Conservation (phyloP, 305 asterid genomes). For the Nicotiana rustica region DNA sequence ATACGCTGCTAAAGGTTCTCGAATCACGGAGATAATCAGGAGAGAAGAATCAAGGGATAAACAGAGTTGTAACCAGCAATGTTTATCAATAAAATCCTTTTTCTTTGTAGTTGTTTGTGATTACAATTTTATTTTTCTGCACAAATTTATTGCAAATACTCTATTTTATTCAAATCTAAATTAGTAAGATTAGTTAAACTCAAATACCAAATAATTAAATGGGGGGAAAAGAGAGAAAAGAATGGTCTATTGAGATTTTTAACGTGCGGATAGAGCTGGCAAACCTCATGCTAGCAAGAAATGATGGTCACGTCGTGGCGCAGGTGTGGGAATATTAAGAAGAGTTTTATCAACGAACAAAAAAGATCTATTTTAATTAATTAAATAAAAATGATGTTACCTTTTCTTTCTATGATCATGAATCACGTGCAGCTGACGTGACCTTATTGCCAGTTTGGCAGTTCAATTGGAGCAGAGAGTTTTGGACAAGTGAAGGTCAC, state of each 20-base stretch:
- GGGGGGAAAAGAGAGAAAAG: not conserved
- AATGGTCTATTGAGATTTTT: not conserved
- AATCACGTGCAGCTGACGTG: conserved; percentile 31
- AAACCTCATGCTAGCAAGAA: conserved; percentile 51
- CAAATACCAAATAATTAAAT: not conserved
- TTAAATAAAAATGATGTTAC: not conserved
- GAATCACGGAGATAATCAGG: no score
- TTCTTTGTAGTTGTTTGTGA: no score
- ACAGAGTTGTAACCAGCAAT: no score
- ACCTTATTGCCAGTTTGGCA: not conserved
- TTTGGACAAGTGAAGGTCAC: conserved; percentile 26
- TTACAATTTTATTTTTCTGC: no score
- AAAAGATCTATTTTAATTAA: not conserved
- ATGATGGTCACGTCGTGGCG: conserved; percentile 56
- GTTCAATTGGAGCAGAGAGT: not conserved
- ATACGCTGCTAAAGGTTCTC: no score
- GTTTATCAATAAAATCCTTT: no score
- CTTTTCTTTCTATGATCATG: not conserved
- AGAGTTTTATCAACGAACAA: not conserved
- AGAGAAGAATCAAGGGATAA: no score
- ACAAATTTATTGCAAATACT: no score
- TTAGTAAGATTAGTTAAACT: not conserved
- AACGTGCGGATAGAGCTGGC: conserved; percentile 36
- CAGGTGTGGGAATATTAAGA: conserved; percentile 30
- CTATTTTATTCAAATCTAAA: not conserved